These are phyloP conservation scores for Fusarium nurragi DNA, from an alignment of 2,329 filamentous ascomycete genomes.

Conservation along the genomic window DNA sequence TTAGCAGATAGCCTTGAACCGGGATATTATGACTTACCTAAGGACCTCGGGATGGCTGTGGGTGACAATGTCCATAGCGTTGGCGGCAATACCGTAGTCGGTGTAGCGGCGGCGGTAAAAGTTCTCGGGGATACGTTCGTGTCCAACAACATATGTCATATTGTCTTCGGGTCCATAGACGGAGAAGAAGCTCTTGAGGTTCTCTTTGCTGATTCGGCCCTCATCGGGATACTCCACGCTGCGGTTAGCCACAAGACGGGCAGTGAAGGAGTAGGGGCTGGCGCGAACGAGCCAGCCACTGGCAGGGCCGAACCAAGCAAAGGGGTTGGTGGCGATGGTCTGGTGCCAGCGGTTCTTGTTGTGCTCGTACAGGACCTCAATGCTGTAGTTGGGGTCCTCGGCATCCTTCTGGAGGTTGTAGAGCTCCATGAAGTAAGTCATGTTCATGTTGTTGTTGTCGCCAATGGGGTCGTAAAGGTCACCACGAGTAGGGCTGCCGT, in stretches of 20 bases:
- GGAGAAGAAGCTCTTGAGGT: slow-evolving; percentile 58
- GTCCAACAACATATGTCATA: slow-evolving; percentile 57
- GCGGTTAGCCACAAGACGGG: slow-evolving; percentile 56
- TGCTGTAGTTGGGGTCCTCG: slow-evolving; percentile 44
- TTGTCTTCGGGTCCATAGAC: slow-evolving; percentile 51
- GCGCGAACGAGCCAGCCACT: slow-evolving; percentile 60
- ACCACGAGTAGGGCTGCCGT: slow-evolving; percentile 61
- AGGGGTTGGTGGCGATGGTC: slow-evolving; percentile 60
- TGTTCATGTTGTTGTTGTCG: slow-evolving; percentile 61
- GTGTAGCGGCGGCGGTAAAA: slow-evolving; percentile 56
- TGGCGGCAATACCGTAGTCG: slow-evolving; percentile 58
- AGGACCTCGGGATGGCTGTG: slow-evolving; percentile 54
- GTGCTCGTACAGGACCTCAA: slow-evolving; percentile 55
- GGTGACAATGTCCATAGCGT: slow-evolving; percentile 53
- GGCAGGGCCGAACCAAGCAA: slow-evolving; percentile 64
- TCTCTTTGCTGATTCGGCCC: slow-evolving; percentile 45
- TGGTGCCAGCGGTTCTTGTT: slow-evolving; percentile 57
- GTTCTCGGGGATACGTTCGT: slow-evolving; percentile 62
- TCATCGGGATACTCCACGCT: slow-evolving; percentile 51
- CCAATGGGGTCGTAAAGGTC: slow-evolving; percentile 61
- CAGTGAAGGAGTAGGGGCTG: slow-evolving; percentile 58
- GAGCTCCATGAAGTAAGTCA: slow-evolving; percentile 60
- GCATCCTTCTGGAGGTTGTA: slow-evolving; percentile 55
- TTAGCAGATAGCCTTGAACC: not conserved
- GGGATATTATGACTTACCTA: not conserved